A percentile compares a stretch with the other conserved stretches of the same genome.
Conservation (phyloP, 1,284 basidiomycete species). For the Fomitopsis pinicola region DNA sequence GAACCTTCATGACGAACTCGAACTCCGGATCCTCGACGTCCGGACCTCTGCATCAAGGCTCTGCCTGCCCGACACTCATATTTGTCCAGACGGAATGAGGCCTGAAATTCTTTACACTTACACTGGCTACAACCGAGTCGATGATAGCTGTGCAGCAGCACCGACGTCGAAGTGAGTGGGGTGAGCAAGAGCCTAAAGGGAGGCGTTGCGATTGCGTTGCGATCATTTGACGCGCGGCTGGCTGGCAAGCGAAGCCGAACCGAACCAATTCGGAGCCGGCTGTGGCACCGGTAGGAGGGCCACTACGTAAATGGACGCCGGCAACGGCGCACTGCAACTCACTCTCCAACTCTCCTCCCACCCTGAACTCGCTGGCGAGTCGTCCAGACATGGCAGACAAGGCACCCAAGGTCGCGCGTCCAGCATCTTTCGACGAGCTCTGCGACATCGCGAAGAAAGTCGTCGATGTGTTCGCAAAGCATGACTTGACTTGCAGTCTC, state of each 20-base stretch:
- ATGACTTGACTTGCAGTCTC: conserved; percentile 15
- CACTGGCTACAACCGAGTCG: too few relatives aligned
- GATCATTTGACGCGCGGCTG: too few relatives aligned
- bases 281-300: background rate
- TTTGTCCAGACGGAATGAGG: too few relatives aligned
- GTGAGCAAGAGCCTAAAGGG: background rate
- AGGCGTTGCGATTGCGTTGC: too few relatives aligned
- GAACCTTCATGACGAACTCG: too few relatives aligned
- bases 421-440: conserved; percentile 6
- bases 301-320: background rate
- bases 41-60: too few relatives aligned
- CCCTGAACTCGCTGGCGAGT: background rate
- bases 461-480: conserved; percentile 8
- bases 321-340: background rate
- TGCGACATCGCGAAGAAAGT: conserved; percentile 8
- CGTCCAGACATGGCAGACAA: background rate
- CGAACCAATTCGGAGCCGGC: background rate
- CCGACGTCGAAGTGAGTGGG: background rate
- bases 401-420: background rate
- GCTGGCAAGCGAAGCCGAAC: background rate
- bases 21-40: too few relatives aligned
- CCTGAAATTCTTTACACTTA: too few relatives aligned
- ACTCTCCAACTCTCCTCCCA: background rate
- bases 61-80: too few relatives aligned
- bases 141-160: too few relatives aligned